A percentile compares a stretch with the other conserved stretches of the same genome.
These are phyloP conservation scores for Saturnispora bothae DNA, from an alignment of 805 yeast species.

Conservation along the genomic window DNA sequence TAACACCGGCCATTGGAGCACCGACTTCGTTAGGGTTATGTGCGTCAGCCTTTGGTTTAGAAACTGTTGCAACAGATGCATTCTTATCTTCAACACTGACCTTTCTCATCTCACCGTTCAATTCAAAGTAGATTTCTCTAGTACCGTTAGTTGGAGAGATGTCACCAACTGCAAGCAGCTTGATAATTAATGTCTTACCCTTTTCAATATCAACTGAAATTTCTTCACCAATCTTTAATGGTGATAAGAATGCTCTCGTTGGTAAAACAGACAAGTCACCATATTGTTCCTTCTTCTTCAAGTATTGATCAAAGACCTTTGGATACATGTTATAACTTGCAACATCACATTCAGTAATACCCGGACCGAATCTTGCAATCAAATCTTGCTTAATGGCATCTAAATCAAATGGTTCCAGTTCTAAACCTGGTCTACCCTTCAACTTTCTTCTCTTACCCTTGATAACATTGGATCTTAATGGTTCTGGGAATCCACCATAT, in stretches of 20 bases:
- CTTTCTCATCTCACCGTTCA: constrained; percentile 99
- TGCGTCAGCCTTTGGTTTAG: constrained; percentile 65
- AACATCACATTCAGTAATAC: constrained; percentile 75
- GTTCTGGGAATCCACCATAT: constrained; percentile 99
- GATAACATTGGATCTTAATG: constrained; percentile 83
- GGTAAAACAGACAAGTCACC: constrained; percentile 95
- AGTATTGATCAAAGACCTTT: constrained; percentile 86
- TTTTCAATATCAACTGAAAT: constrained; percentile 81
- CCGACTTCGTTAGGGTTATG: constrained; percentile 78
- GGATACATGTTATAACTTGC: constrained; percentile 98
- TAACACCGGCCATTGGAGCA: constrained; percentile 66
- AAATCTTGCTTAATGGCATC: constrained; percentile 63
- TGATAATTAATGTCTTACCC: constrained; percentile 89
- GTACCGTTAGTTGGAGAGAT: constrained; percentile 71
- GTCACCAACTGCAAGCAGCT: constrained; percentile 88
- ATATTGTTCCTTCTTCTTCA: constrained; percentile 59
- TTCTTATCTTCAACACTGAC: constrained; percentile 61
- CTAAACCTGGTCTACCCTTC: constrained; percentile 84
- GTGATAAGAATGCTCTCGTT: constrained; percentile 79
- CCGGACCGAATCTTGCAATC: constrained; percentile 60
- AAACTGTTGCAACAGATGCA: constrained; percentile 75
- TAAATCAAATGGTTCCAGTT: constrained; percentile 76
- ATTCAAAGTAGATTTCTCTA: constrained; percentile 85
- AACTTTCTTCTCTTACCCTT: constrained; percentile 89
- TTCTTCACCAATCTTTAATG: constrained; percentile 83